Evolutionary conservation across 2,329 filamentous ascomycete species (phyloP), one percentile per base, ranked within the genome.

Genomic region (Rutstroemia sp.): DNA sequence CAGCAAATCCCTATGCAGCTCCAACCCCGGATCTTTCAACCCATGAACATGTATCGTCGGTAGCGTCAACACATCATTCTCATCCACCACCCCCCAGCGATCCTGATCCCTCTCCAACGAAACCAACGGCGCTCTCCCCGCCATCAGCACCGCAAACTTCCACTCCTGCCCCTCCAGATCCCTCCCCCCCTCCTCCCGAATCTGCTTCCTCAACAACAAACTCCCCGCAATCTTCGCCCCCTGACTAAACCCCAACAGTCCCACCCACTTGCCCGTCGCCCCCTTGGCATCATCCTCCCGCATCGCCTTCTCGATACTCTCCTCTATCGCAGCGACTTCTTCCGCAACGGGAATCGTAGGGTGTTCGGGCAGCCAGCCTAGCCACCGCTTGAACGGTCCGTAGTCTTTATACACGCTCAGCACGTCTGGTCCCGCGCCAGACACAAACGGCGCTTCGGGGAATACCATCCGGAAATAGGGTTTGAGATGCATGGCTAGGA

Each of bases 31-130:
- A 69, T 87, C 83, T 17, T 73, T 72, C 59, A 83, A 62, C 0
- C 86, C 86, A 71, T 88, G 85, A 1, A 88, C 82, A 71, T 89
- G 86, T 5, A 88, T 68, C 0, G 85, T 87, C 30, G 84, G 84
- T 48, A 83, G 41, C 63, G 67, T 72, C 57, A 87, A 66, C 47
- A 54, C 23, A 72, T 70, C 25, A 62, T 64, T 51, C 76, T 70
- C 21, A 76, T 67, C 5, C 73, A 72, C 23, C 64, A 64, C 37
- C 67, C 73, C 51, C 64, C 66, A 60, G 55, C 60, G 48, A 68
- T 60, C 52, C 21, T 44, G 16, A 21, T 37, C 65, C 19, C 64
- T 62, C 30, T 65, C 64, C 17, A 84, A 71, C 49, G 74, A 73
- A n/a, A 82, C 77, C 48, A 86, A 62, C 2, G 84, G 84, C 47